phyloP scores from a whole-genome alignment of 495 filamentous ascomycete species.

The Lasiosphaeris hirsuta region DNA sequence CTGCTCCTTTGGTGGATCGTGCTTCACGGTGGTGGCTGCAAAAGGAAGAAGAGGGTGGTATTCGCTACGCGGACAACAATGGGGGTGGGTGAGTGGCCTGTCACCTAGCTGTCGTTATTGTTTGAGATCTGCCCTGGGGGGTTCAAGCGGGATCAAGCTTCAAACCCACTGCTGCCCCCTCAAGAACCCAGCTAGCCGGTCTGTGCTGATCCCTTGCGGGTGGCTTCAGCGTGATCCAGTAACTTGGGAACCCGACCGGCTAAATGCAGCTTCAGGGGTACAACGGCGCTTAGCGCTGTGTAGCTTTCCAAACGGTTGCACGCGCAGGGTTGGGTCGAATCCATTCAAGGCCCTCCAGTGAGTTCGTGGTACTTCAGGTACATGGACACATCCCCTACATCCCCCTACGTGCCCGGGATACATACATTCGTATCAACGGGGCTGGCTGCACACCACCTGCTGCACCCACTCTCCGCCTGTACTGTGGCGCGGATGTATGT shows the following conservation, averaged over 20 bases:
- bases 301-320: too few species aligned
- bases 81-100: background rate
- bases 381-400: too few species aligned
- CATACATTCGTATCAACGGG: too few species aligned
- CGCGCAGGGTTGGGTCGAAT: too few species aligned
- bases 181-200: constrained; percentile 24
- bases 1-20: too few species aligned
- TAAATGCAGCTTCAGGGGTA: constrained; percentile 32
- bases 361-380: too few species aligned
- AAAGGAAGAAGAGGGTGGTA: constrained; percentile 4
- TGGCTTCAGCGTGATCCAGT: constrained; percentile 34
- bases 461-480: too few species aligned
- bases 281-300: constrained; percentile 27
- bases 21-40: too few species aligned
- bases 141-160: constrained; percentile 4
- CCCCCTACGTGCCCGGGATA: too few species aligned
- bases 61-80: constrained; percentile 14
- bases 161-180: background rate
- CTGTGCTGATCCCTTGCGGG: constrained; percentile 34
- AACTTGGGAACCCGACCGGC: constrained; percentile 33
- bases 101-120: background rate
- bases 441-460: too few species aligned
- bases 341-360: too few species aligned
- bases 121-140: constrained; percentile 11
- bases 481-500: too few species aligned